phyloP scores from a whole-genome alignment of 2,329 filamentous ascomycete genomes.

The Aurifilum marmelostoma region DNA sequence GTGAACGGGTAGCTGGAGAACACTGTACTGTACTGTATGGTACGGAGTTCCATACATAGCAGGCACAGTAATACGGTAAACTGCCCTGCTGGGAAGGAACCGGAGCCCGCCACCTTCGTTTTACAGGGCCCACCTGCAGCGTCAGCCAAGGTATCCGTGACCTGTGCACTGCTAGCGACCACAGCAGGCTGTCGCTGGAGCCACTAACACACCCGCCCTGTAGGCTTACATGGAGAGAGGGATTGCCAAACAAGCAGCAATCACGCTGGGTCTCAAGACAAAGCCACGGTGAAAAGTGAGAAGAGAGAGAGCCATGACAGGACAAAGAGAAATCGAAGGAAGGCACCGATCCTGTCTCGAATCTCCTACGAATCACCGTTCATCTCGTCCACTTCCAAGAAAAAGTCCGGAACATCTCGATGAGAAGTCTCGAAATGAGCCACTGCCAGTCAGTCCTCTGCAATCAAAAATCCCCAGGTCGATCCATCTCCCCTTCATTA shows the following conservation, averaged over 20 bases:
- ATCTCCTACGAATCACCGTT: not conserved
- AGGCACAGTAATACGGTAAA: not conserved
- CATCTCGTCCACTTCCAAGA: not conserved
- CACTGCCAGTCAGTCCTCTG: not conserved
- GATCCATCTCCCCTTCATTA: not conserved
- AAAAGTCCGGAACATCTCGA: not conserved
- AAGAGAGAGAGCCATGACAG: not conserved
- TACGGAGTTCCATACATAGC: too few species aligned
- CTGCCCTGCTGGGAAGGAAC: not conserved
- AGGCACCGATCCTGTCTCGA: not conserved
- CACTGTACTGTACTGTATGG: too few species aligned
- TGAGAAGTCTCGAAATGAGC: not conserved
- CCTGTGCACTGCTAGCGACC: slow-evolving; percentile 1
- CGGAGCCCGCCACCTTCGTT: not conserved
- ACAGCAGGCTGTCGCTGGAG: not conserved
- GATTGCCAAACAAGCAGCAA: not conserved
- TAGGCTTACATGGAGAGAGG: not conserved
- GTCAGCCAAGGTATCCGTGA: not conserved
- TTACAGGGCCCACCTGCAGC: slow-evolving; percentile 3
- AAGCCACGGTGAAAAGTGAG: too few species aligned
- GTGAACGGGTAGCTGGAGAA: too few species aligned
- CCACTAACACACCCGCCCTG: not conserved
- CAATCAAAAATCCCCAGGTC: not conserved
- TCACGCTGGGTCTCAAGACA: not conserved
- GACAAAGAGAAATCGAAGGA: not conserved